Evolutionary conservation across 108 stramenopile species (phyloP), one percentile per base, ranked within the genome.

Genomic region (Skeletonema potamos): DNA sequence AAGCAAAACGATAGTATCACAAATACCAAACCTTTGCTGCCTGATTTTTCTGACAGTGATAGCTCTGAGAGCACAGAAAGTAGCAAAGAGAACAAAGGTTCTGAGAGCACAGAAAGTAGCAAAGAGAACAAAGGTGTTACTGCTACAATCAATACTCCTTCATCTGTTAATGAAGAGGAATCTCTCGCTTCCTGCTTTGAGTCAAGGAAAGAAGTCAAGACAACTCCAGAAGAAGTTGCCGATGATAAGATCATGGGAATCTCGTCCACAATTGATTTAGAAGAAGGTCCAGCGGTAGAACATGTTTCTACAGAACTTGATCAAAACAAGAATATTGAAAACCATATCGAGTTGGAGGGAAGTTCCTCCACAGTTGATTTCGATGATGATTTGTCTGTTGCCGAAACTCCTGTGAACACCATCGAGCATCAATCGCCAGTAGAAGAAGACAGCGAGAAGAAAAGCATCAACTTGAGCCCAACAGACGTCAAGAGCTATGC

Each of bases 321-420:
- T 20, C 0, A 17, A 60, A 6, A 4, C 32, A 22, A 11, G 9
- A 2, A 27, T 20, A 36, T 20, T 3, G 15, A 62, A 2, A n/a
- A 36, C 3, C 24, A 15, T 24, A 12, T 17, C 6, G 62, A 17
- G 62, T 26, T 63, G 34, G 37, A 10, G 41, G 43, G 62, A 44
- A 28, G 39, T 24, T 68, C 67, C 15, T 68, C 67, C 24, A 58
- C 56, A 3, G 33, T 68, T 36, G 67, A 68, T 39, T 37, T 68
- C 37, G 67, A 68, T 30, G 56, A 39, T 22, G 37, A 58, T 5
- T 37, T 58, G 26, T 27, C 67, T 28, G 12, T 44, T 27, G 27
- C 37, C 27, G 43, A 43, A 34, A 36, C 32, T 36, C 66, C 32
- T 41, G 39, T n/a, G 15, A 67, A 54, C 13, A 32, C 26, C n/a